phyloP scores from a whole-genome alignment of 1,139 yeast genomes.

The Yamadazyma membranifaciens region DNA sequence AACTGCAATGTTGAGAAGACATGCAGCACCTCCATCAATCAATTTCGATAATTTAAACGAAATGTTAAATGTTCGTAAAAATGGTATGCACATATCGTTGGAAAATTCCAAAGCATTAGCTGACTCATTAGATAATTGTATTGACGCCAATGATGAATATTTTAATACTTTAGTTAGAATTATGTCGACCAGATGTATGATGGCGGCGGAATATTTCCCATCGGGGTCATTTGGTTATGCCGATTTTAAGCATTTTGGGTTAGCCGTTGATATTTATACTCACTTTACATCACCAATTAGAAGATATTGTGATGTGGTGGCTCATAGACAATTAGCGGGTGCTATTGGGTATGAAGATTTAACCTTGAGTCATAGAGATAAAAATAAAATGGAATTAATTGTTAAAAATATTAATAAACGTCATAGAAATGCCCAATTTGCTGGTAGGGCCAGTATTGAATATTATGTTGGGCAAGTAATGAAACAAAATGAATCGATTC shows the following conservation, averaged over 20 bases:
- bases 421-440: slow-evolving; percentile 98
- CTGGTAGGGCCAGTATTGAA: slow-evolving; percentile 97
- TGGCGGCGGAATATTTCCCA: slow-evolving; percentile 97
- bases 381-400: slow-evolving; percentile 83
- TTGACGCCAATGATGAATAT: slow-evolving; percentile 78
- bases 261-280: slow-evolving; percentile 95
- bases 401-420: slow-evolving; percentile 89
- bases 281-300: slow-evolving; percentile 99
- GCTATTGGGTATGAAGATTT: slow-evolving; percentile 92
- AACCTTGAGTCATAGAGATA: slow-evolving; percentile 82
- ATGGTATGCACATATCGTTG: slow-evolving; percentile 68
- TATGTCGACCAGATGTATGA: slow-evolving; percentile 98
- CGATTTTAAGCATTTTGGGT: slow-evolving; percentile 96
- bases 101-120: slow-evolving; percentile 92
- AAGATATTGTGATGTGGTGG: slow-evolving; percentile 96
- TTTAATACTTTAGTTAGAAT: slow-evolving; percentile 93
- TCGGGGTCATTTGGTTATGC: slow-evolving; percentile 90
- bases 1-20: slow-evolving; percentile 97
- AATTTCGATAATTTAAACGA: slow-evolving; percentile 88
- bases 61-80: slow-evolving; percentile 80
- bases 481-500: slow-evolving; percentile 70
- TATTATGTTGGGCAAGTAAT: slow-evolving; percentile 97
- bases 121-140: slow-evolving; percentile 87
- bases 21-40: slow-evolving; percentile 92
- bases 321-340: slow-evolving; percentile 95